Base-by-base conservation (phyloP, 805 yeast species). In the Tetrapisispora iriomotensis region DNA sequence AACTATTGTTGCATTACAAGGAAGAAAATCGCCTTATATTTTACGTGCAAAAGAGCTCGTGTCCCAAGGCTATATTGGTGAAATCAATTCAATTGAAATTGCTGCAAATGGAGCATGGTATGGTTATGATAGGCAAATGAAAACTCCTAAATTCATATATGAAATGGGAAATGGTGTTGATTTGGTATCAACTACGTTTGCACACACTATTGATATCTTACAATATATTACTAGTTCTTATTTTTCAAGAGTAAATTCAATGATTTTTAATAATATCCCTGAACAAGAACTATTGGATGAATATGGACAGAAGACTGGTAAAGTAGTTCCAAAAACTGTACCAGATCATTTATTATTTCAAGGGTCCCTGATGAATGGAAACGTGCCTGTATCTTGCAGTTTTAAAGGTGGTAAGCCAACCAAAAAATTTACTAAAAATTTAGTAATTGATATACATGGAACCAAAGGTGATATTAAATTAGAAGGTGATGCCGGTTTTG, bases 401-500 rank as follows among this genome's bases (percentile, higher is more conserved):
- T 50, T 57, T 24, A 54, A 57, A 43, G 60, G 61, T 29, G 61
- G 60, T 6, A 57, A 51, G 29, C 61, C 61, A 9, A 51, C 54
- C 1, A 55, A 57, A 27, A 57, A 54, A 39, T 57, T 57, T 35
- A 55, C 60, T 21, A 57, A 57, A 42, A 57, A 55, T 40, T 38
- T 57, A 34, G 54, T 57, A n/a, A 54, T 56, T 21, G 60, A 57
- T 39, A 50, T 57, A 25, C 61, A 57, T 41, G 61, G 61, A 15
- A 54, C 61, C 13, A 55, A 51, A 38, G 61, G 61, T 36, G 60
- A 57, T 45, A 39, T 55, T 15, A 57, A 55, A 38, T 42, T 57
- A 15, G 61, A 57, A 41, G 61, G 61, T 32, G 60, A 57, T 38
- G 61, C 60, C 7, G 61, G 61, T n/a, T 57, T 57, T 39, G 57